Conservation (phyloP, 176 grass and related monocot genomes). For the Guadua angustifolia region DNA sequence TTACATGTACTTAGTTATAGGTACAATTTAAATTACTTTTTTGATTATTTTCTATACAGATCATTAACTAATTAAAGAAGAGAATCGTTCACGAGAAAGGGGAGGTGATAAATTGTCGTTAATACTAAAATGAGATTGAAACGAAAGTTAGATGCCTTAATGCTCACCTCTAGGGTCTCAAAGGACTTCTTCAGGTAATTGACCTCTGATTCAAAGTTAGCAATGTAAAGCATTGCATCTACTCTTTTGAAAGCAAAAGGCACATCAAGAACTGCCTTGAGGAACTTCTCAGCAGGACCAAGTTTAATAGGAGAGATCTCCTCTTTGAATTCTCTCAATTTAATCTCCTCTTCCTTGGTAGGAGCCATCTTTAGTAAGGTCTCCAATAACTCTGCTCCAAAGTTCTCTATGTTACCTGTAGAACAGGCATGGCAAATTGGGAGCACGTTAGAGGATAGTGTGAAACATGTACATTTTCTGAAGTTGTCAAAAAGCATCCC, state of each 20-base stretch:
- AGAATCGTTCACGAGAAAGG: not conserved
- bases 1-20: not conserved
- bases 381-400: slow-evolving; percentile 86
- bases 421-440: slow-evolving; percentile 29
- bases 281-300: slow-evolving; percentile 83
- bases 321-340: slow-evolving; percentile 88
- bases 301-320: slow-evolving; percentile 71
- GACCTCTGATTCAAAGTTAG: slow-evolving; percentile 92
- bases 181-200: slow-evolving; percentile 95
- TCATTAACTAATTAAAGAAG: not conserved
- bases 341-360: slow-evolving; percentile 96
- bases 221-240: slow-evolving; percentile 96
- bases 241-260: slow-evolving; percentile 98
- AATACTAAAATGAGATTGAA: not conserved
- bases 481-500: slow-evolving; percentile 11
- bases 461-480: slow-evolving; percentile 16
- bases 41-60: not conserved
- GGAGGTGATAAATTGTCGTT: not conserved
- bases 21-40: not conserved
- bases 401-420: slow-evolving; percentile 79
- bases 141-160: not conserved
- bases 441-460: slow-evolving; percentile 33
- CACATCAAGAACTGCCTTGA: slow-evolving; percentile 90
- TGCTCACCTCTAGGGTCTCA: slow-evolving; percentile 92
- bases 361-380: slow-evolving; percentile 99